A percentile compares a stretch with the other conserved stretches of the same genome.
phyloP scores from a whole-genome alignment of 163 green algal genomes.

The Chlamydomonas reinhardtii region DNA sequence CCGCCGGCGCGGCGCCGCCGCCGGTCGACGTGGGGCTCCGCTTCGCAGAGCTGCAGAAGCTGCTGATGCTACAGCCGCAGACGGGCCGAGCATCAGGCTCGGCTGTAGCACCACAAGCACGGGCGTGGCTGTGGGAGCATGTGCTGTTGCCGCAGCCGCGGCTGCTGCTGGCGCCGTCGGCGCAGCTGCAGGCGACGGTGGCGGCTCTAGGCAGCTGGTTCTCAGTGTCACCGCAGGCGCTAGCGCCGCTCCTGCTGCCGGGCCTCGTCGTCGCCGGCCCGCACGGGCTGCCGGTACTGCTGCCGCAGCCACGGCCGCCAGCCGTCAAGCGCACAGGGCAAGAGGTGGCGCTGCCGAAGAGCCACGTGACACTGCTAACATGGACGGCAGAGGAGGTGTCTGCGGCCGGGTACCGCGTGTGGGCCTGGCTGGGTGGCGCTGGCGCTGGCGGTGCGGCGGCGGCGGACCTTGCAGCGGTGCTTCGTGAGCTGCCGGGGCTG shows the following conservation, averaged over 20 bases:
- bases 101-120: not conserved
- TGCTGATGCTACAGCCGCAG: not conserved
- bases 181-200: not conserved
- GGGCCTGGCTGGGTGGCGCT: conserved; percentile 23
- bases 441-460: not conserved
- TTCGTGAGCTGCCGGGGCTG: conserved; percentile 1
- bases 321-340: not conserved
- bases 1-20: not conserved
- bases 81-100: not conserved
- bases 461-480: conserved; percentile 32
- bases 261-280: too few species aligned
- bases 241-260: conserved; percentile 12
- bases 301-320: not conserved
- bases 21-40: conserved; percentile 7
- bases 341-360: not conserved
- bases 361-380: not conserved
- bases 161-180: conserved; percentile 18
- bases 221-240: conserved; percentile 1
- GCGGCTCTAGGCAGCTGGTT: conserved; percentile 1
- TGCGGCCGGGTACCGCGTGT: not conserved
- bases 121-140: conserved; percentile 21
- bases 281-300: too few species aligned
- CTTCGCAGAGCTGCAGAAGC: conserved; percentile 1
- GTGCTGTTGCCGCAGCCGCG: conserved; percentile 1
- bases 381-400: not conserved